Percentiles rank a stretch among this genome's conserved stretches.
phyloP scores from a whole-genome alignment of 2,329 filamentous ascomycete genomes.

The Rhinocladiella similis region DNA sequence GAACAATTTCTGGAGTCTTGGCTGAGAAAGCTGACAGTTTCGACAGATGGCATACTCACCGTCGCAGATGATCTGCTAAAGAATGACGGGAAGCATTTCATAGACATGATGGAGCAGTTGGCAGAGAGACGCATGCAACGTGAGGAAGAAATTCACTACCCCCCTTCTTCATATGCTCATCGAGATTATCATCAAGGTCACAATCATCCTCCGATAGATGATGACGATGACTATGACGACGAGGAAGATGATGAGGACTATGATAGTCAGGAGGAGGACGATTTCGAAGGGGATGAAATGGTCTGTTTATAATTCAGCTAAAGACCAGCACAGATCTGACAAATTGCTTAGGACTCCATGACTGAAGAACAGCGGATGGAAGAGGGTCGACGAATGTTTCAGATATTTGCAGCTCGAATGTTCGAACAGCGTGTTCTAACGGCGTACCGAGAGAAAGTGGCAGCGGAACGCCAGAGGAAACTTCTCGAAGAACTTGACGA shows the following conservation, averaged over 20 bases:
- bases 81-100: constrained; percentile 99
- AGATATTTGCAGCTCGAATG: constrained; percentile 98
- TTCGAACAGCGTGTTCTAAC: constrained; percentile 96
- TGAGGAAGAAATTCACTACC: constrained; percentile 81
- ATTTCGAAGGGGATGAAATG: constrained; percentile 67
- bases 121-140: constrained; percentile 96
- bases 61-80: constrained; percentile 98
- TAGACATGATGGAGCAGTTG: constrained; percentile 99
- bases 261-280: constrained; percentile 63
- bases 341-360: constrained; percentile 75
- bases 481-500: constrained; percentile 89
- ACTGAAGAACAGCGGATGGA: constrained; percentile 99
- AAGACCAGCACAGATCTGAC: constrained; percentile 38
- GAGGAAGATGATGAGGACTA: constrained; percentile 74
- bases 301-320: constrained; percentile 39
- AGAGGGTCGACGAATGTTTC: constrained; percentile 96
- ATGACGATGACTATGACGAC: constrained; percentile 72
- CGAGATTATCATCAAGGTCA: constrained; percentile 66
- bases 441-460: constrained; percentile 97
- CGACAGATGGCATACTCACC: constrained; percentile 85
- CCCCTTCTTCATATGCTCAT: constrained; percentile 60
- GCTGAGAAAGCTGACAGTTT: constrained; percentile 22
- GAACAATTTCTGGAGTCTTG: constrained; percentile 7
- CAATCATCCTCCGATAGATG: constrained; percentile 71
- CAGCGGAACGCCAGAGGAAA: constrained; percentile 85